Base-by-base conservation (phyloP, 2,329 filamentous ascomycete species). In the Balansia obtecta region DNA sequence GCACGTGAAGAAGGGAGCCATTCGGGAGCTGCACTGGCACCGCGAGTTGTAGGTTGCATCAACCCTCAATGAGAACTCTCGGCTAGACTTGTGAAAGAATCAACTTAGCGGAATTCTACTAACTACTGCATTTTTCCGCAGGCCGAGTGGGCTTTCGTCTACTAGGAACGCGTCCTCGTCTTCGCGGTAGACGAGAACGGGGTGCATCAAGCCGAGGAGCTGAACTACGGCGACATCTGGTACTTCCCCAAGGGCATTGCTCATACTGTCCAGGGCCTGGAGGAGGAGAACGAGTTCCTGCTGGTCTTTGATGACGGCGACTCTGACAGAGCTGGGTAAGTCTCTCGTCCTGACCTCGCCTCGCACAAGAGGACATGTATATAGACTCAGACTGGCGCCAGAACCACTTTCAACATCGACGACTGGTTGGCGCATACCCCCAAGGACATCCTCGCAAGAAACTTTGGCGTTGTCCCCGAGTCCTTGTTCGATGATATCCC, bases 341-440 rank as follows among this genome's bases (percentile, higher is more conserved):
- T 57, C 6, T 30, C 5, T 10, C 15, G 11, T 22, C 3, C n/a
- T n/a, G 7, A 18, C 30, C 2, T n/a, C 15, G 11, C 8, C 11
- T 20, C 40, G 13, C 15, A 15, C 33, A 13, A 53, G 50, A 42
- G 13, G 15, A 15, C n/a, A n/a, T n/a, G n/a, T 15, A 27, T 18
- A 42, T 12, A 41, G 2, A n/a, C 47, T 42, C 22, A 51, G n/a
- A 33, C 39, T 37, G 15, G 11, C 16, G 13, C 8, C 22, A 77
- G 78, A n/a, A 83, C 79, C 0, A 85, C 83, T 0, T 86, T 86
- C 70, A 83, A 80, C 66, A 71, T 86, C 22, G 81, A 82, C 54
- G 82, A 86, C 66, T 86, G 82, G 82, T 71, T 86, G 37, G 68
- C 75, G 0, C 82, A 85, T 59, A 86, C 82, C 0, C 82, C 83